A percentile compares a stretch with the other conserved stretches of the same genome.
Evolutionary conservation across 2,329 filamentous ascomycete genomes (phyloP).

Genomic region (Hypoxylon sp.): DNA sequence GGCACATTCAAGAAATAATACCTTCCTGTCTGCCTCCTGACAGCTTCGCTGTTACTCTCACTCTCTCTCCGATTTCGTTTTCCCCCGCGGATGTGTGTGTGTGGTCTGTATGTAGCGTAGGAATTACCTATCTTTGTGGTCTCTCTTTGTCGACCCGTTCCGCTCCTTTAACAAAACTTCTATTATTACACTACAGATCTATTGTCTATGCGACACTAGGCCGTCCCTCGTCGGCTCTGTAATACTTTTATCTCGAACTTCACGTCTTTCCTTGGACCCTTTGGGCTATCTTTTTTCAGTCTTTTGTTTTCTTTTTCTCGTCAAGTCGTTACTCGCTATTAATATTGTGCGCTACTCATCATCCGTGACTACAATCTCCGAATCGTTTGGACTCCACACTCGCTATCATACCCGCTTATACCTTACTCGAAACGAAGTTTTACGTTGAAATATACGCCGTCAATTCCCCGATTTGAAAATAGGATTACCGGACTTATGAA

Average conservation of each 20-base stretch:
- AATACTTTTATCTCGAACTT: conserved; percentile 44
- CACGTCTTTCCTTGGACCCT: conserved; percentile 45
- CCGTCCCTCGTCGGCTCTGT: conserved; percentile 43
- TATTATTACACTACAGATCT: conserved; percentile 44
- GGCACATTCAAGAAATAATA: conserved; percentile 52
- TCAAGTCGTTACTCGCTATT: conserved; percentile 33
- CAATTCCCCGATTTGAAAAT: conserved; percentile 20
- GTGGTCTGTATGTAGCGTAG: conserved; percentile 48
- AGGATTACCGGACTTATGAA: conserved; percentile 33
- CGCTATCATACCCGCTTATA: conserved; percentile 34
- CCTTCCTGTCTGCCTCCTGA: conserved; percentile 48
- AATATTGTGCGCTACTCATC: conserved; percentile 37
- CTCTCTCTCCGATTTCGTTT: conserved; percentile 48
- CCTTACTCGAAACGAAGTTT: conserved; percentile 32
- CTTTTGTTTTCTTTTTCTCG: conserved; percentile 33
- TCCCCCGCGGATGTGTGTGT: conserved; percentile 45
- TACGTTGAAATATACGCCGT: conserved; percentile 27
- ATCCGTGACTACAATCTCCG: conserved; percentile 37
- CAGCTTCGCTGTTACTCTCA: conserved; percentile 44
- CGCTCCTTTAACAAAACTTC: conserved; percentile 45
- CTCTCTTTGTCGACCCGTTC: conserved; percentile 46
- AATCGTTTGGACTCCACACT: conserved; percentile 41
- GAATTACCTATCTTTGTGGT: conserved; percentile 42
- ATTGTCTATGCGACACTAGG: conserved; percentile 47
- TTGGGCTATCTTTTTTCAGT: conserved; percentile 39